Base-by-base conservation (phyloP, 768 basidiomycete species). In the Hydnomerulius pinastri region DNA sequence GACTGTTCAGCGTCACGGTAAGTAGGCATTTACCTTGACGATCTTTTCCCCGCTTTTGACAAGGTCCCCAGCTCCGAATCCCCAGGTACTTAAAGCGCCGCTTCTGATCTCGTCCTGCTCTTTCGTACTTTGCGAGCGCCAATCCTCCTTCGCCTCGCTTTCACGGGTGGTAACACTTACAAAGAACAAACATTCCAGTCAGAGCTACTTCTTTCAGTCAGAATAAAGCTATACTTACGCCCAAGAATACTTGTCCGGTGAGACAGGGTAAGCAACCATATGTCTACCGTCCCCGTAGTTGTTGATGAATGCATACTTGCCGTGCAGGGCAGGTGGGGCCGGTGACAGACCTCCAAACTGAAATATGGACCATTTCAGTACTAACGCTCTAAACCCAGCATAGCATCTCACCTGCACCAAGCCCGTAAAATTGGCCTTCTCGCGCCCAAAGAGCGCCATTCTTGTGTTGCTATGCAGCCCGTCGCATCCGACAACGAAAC, bases 401-500 rank as follows among this genome's bases (percentile, higher is more conserved):
- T 46, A 18, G 18, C 10, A 11, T 43, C 61, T 24, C 27, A 73
- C 73, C 65, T 75, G 73, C 2, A 63, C 68, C 20, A 75, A 56
- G 1, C 75, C 75, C 9, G 72, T 72, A 55, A 69, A 77, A n/a
- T 59, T 43, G 6, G 70, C 62, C 20, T 56, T 48, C 40, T 72
- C 68, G 40, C 67, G 55, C 2, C 75, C 75, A 46, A 75, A 74
- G 12, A 77, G 58, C 10, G 63, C 54, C 17, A 53, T 55, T 2
- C 76, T 64, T 10, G 74, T 73, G 43, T 60, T 66, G 53, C 72
- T 73, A 53, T 77, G 76, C 50, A 77, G 60, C 9, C 76, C 76
- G 48, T 77, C 76, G 56, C 73, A 74, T 18, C 75, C 76, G 8
- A 76, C 65, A 4, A 76, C 66, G 44, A 78, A 69, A 49, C 67